Conservation (phyloP, 768 basidiomycete genomes). For the Dacryopinax spathularia region DNA sequence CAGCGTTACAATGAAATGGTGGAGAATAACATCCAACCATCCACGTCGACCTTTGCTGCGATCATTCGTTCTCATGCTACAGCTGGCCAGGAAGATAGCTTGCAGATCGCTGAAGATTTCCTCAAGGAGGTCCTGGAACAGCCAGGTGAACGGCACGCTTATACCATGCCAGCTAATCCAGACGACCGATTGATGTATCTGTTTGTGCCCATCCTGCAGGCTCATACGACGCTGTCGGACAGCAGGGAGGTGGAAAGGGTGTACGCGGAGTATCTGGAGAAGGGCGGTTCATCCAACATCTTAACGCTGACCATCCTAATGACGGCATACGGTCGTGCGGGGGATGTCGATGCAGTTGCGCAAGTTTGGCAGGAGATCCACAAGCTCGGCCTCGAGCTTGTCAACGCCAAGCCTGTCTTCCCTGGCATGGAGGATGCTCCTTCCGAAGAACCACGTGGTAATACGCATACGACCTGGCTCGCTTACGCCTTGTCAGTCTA, state of each 20-base stretch:
- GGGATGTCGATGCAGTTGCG: conserved; percentile 40
- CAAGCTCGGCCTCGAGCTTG: conserved; percentile 34
- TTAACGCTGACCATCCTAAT: conserved; percentile 50
- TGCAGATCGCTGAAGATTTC: conserved; percentile 53
- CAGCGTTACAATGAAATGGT: conserved; percentile 60
- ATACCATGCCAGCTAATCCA: background rate
- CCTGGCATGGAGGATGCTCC: background rate
- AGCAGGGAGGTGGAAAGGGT: conserved; percentile 44
- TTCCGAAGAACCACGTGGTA: background rate
- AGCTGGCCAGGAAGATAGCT: conserved; percentile 34
- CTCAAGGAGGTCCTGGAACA: conserved; percentile 36
- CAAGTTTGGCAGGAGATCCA: conserved; percentile 57
- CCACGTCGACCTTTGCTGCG: conserved; percentile 49
- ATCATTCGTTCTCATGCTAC: conserved; percentile 51
- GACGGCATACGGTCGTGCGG: conserved; percentile 51
- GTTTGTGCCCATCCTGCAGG: conserved; percentile 46
- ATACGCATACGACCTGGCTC: background rate
- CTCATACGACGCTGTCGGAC: conserved; percentile 32
- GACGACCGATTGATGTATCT: conserved; percentile 19
- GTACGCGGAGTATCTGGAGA: conserved; percentile 37
- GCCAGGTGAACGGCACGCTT: conserved; percentile 27
- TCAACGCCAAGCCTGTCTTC: background rate
- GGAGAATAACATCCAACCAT: conserved; percentile 47
- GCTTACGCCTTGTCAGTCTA: conserved; percentile 47
- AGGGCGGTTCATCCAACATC: conserved; percentile 45